Base-by-base conservation (phyloP, 257 asterid species). In the Galeopsis tetrahit region DNA sequence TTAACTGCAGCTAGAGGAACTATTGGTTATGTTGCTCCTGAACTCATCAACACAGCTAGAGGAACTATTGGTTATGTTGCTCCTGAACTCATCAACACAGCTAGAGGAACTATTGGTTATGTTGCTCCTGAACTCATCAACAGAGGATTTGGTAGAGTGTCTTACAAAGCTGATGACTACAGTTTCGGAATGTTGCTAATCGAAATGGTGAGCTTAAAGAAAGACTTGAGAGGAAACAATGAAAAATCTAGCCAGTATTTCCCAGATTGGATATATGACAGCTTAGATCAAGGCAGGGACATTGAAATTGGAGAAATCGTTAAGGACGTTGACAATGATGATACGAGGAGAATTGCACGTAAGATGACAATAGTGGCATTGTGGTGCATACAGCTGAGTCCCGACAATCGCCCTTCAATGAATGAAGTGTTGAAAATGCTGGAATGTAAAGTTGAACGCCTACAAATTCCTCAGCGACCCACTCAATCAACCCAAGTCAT, bases 381-480 rank as follows among this genome's bases (percentile, higher is more conserved):
- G 4, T 69, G 74, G 74, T 69, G 66, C 44, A 56, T 69, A 56
- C 56, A 56, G 17, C 40, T 72, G 81, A 66, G n/a, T 62, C 83
- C 85, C 3, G 33, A 4, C 10, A 76, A 75, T 71, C 85, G 85
- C 0, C 87, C 87, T 7, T 63, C 87, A 3, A 83, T 75, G 87
- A 70, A 46, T 63, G 75, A 48, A 55, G 80, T 75, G 1, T 48
- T 75, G 34, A 81, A 74, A 7, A 83, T 83, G 84, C 73, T 80
- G 11, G 83, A 83, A 71, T 65, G 74, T 2, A 80, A 77, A 32
- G 71, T 42, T 7, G 81, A 70, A 17, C 43, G 13, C 44, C 33
- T 78, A 9, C 66, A 42, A 21, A 63, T 48, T 82, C 66, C 86
- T 11, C 63, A 63, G 0, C 62, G 17, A 10, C 77, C 77, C 1